Conservation (phyloP, 805 yeast genomes). For the Pichia cephalocereana region DNA sequence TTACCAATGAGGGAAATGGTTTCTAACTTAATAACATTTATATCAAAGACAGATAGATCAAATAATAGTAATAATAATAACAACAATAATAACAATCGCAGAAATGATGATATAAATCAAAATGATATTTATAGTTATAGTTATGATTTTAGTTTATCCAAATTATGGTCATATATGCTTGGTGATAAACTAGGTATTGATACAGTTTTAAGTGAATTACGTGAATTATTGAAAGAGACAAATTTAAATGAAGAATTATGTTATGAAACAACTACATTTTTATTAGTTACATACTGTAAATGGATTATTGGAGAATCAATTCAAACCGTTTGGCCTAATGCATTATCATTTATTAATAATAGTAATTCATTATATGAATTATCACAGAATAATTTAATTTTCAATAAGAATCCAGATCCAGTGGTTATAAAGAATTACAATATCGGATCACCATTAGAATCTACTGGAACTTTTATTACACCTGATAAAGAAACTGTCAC, state of each 20-base stretch:
- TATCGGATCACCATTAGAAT: too few species aligned
- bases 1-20: slow-evolving; percentile 4
- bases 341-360: slow-evolving; percentile 6
- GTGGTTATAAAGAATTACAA: too few species aligned
- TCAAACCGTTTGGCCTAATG: slow-evolving; percentile 15
- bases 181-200: slow-evolving; percentile 11
- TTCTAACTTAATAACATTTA: slow-evolving; percentile 8
- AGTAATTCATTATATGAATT: too few species aligned
- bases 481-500: too few species aligned
- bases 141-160: slow-evolving; percentile 15
- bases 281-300: slow-evolving; percentile 19
- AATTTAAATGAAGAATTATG: slow-evolving; percentile 2
- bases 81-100: too few species aligned
- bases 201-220: slow-evolving; percentile 17
- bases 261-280: slow-evolving; percentile 17
- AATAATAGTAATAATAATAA: too few species aligned
- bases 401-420: slow-evolving; percentile 13
- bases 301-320: slow-evolving; percentile 13
- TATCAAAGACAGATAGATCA: background rate
- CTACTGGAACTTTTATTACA: background rate
- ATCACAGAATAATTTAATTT: slow-evolving; percentile 7
- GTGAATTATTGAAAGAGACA: slow-evolving; percentile 7
- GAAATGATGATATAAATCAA: too few species aligned
- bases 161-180: slow-evolving; percentile 10
- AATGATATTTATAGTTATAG: background rate